Base-by-base conservation (phyloP, 768 basidiomycete species). In the Boletus reticuloceps region DNA sequence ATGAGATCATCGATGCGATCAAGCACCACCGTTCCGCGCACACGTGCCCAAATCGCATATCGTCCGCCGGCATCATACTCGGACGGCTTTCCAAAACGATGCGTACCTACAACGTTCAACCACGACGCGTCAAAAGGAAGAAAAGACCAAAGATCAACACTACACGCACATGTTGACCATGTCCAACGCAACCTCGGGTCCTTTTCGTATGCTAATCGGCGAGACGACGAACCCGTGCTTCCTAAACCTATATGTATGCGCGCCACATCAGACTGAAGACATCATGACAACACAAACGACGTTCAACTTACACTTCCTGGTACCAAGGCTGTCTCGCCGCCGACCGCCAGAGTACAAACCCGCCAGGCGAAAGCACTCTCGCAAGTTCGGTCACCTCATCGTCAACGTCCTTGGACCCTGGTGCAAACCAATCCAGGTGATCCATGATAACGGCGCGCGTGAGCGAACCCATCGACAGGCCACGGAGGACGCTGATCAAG, bases 391-490 rank as follows among this genome's bases (percentile, higher is more conserved):
- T 27, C 19, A 85, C 74, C 64, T 88, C 85, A 36, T 78, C 76
- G 36, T 82, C 78, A 1, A 75, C 71, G 38, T 79, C 78, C 47
- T 68, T 66, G 16, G 78, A 73, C 4, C 77, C 76, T 0, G 82
- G 81, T 0, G 76, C 59, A 50, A 83, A 81, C 76, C 80, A 83
- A 59, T 85, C 84, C 47, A 87, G 75, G 47, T 84, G 83, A 67
- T 89, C 88, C 88, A 89, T 89, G 53, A 88, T 75, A 29, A 88
- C 77, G 12, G 81, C 80, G 27, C 84, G 80, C 34, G 84, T 88
- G 43, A 88, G 73, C 8, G 80, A 80, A 32, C 71, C 71, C n/a
- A 70, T 58, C 1, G 68, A 70, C 17, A 81, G 73, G 12, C 77
- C 79, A 22, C 61, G 68, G 13, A 81, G 68, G 12, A 81, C 81